These are phyloP conservation scores for Boehmeria nivea DNA, from an alignment of 306 rosid species.

Conservation along the genomic window DNA sequence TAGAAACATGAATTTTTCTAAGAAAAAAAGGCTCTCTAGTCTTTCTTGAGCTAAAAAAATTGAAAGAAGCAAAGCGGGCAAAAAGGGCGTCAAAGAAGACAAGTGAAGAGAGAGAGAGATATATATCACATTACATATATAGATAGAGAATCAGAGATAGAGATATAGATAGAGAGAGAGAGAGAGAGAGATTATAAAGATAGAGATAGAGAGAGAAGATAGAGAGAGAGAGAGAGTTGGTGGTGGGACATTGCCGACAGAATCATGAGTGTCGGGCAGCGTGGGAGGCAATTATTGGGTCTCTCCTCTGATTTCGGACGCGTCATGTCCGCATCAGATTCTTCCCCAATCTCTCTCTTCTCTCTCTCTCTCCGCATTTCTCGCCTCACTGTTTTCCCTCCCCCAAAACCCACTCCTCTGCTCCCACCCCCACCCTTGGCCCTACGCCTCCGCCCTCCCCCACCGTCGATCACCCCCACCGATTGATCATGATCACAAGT, in stretches of 20 bases:
- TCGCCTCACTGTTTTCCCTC: slow-evolving; percentile 49
- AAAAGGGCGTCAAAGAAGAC: slow-evolving; percentile 9
- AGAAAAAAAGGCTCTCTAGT: too few relatives aligned
- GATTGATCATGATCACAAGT: too few relatives aligned
- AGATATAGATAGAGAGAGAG: too few relatives aligned
- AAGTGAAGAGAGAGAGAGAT: neutral
- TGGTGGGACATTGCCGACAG: slow-evolving; percentile 53
- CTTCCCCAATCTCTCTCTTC: slow-evolving; percentile 51
- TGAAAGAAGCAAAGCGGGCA: slow-evolving; percentile 18
- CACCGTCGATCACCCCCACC: neutral
- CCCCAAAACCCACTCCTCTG: neutral
- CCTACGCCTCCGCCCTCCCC: neutral
- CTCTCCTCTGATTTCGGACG: slow-evolving; percentile 87
- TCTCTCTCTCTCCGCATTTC: slow-evolving; percentile 51
- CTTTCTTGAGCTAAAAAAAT: too few relatives aligned
- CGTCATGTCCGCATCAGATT: slow-evolving; percentile 92
- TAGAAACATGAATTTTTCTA: too few relatives aligned
- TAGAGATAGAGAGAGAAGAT: slow-evolving; percentile 16
- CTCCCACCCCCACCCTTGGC: neutral
- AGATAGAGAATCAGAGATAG: too few relatives aligned
- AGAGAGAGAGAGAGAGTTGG: slow-evolving; percentile 21
- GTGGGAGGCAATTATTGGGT: slow-evolving; percentile 91
- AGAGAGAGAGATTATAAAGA: slow-evolving; percentile 1
- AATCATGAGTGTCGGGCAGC: slow-evolving; percentile 85
- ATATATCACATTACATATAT: too few relatives aligned